Base-by-base conservation (phyloP, 148 eudicot species). In the Rhododendron kiyosumense region DNA sequence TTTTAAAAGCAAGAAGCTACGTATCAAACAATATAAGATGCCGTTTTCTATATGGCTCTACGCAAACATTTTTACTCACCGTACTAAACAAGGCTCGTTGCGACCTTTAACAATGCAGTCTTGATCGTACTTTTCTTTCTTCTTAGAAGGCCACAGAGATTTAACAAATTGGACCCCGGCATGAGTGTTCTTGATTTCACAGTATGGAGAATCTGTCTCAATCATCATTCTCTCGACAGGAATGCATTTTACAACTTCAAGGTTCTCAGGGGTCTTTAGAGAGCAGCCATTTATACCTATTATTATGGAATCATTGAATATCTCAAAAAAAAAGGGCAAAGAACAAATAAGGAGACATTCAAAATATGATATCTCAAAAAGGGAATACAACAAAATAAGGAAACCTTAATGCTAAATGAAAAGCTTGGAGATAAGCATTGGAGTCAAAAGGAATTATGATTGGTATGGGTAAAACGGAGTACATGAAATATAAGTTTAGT, bases 131-230 rank as follows among this genome's bases (percentile, higher is more conserved):
- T 93, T 95, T 85, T 97, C 99, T 90, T 95, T 97, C 92, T 97
- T 97, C 94, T 94, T 95, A 24, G 99, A 97, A 83, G 95, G 93
- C 98, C 98, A 94, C 80, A 81, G 88, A 22, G 98, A 94, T 88
- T 94, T 93, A 17, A 97, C 96, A 88, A 89, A 93, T 57, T 88
- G 89, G 52, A 94, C 88, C 74, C 99, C 99, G n/a, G 99, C 98
- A 94, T 95, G 98, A 63, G 99, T 95, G 85, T 91, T 97, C 89
- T 95, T 97, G 86, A 97, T 94, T 78, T 95, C 99, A 90, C 99
- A 97, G 83, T 97, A 97, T 32, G 99, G 99, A 67, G 99, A 93
- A 93, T 97, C 99, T 18, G 99, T 97, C 88, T 97, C 99, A 86
- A 97, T 97, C 98, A 97, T 95, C 95, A 97, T 93, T 84, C 94